Evolutionary conservation across 768 basidiomycete genomes (phyloP).

Genomic region (Erythrobasidium yunnanense): DNA sequence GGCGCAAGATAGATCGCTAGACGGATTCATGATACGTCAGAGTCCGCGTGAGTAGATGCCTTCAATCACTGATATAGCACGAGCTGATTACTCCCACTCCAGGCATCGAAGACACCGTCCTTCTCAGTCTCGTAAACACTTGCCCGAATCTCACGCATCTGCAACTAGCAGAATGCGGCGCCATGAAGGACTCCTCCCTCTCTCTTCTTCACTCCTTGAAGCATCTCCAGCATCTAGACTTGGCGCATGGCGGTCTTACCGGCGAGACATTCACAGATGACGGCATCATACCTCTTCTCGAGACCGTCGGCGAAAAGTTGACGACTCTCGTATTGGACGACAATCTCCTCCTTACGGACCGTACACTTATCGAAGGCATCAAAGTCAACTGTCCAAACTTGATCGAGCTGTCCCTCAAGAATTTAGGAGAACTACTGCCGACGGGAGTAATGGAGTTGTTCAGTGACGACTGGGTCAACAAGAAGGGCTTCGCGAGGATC

Average conservation of each 20-base stretch:
- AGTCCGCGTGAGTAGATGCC: constrained; percentile 25
- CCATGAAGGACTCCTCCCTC: constrained; percentile 58
- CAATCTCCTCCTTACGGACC: constrained; percentile 19
- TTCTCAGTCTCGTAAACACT: constrained; percentile 50
- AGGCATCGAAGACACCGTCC: constrained; percentile 62
- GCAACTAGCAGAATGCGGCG: constrained; percentile 65
- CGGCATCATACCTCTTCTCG: constrained; percentile 30
- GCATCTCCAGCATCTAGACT: constrained; percentile 54
- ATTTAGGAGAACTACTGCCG: constrained; percentile 14
- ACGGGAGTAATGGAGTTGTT: constrained; percentile 22
- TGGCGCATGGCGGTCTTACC: constrained; percentile 61
- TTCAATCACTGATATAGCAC: constrained; percentile 56
- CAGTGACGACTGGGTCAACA: constrained; percentile 28
- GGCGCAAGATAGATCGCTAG: constrained; percentile 45
- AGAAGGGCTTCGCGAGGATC: constrained; percentile 27
- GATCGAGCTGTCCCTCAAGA: constrained; percentile 22
- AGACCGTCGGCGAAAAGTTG: constrained; percentile 28
- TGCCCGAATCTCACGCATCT: constrained; percentile 58
- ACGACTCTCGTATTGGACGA: constrained; percentile 29
- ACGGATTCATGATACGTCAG: constrained; percentile 59
- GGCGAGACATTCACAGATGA: constrained; percentile 50
- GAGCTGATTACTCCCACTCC: constrained; percentile 29
- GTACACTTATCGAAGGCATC: constrained; percentile 27
- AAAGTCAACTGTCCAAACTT: constrained; percentile 29
- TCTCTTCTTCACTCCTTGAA: constrained; percentile 48